These are phyloP conservation scores for Cucumis sativus DNA, from an alignment of 306 rosid genomes.

Conservation along the genomic window DNA sequence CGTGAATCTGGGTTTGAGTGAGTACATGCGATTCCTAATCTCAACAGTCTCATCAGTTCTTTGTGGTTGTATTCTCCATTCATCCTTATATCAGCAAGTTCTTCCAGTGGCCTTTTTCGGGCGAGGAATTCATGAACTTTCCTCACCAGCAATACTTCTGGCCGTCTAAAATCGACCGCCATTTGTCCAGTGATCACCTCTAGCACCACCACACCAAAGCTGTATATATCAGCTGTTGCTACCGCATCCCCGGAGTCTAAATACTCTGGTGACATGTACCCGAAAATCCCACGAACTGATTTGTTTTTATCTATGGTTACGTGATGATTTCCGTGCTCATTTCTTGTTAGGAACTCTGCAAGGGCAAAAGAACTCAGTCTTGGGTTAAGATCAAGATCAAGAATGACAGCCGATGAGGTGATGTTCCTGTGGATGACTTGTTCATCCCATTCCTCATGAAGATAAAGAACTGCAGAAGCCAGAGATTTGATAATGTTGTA, in stretches of 20 bases:
- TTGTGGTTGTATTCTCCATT: conserved; percentile 45
- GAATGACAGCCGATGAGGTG: conserved; percentile 83
- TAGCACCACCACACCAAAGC: conserved; percentile 86
- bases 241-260: conserved; percentile 63
- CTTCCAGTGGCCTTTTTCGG: conserved; percentile 46
- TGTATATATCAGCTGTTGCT: conserved; percentile 61
- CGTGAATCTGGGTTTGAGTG: conserved; percentile 39
- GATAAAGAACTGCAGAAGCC: conserved; percentile 79
- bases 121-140: conserved; percentile 53
- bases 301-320: conserved; percentile 18
- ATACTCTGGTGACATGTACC: conserved; percentile 87
- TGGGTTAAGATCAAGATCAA: conserved; percentile 77
- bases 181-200: conserved; percentile 64
- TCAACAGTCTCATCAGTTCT: conserved; percentile 53
- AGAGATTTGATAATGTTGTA: conserved; percentile 61
- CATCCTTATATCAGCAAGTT: conserved; percentile 52
- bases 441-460: conserved; percentile 99
- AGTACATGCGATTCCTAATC: conserved; percentile 64
- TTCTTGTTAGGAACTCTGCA: conserved; percentile 77
- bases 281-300: conserved; percentile 72
- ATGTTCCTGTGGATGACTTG: conserved; percentile 83
- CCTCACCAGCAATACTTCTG: conserved; percentile 72
- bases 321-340: conserved; percentile 58
- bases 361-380: conserved; percentile 75
- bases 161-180: conserved; percentile 83